Conservation (phyloP, 345 rosid species). For the Euphorbia tirucalli region DNA sequence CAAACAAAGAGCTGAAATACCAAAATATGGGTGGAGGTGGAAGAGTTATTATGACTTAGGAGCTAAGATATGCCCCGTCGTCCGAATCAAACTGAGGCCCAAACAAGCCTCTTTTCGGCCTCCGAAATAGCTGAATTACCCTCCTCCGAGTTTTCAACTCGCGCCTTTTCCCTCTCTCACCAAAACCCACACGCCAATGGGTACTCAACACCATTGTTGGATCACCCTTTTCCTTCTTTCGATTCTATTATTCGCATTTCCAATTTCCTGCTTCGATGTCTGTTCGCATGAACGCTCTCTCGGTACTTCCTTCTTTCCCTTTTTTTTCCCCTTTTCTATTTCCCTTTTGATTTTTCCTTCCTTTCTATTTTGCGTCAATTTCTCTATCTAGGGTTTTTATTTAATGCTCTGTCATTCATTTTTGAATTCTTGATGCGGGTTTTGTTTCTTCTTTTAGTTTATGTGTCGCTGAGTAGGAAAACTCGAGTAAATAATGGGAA, state of each 20-base stretch:
- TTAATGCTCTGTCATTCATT: background rate
- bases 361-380: background rate
- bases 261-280: conserved; percentile 20
- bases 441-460: background rate
- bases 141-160: conserved; percentile 31
- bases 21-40: too few species aligned
- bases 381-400: conserved; percentile 38
- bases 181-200: conserved; percentile 34
- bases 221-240: conserved; percentile 29
- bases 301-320: conserved; percentile 32
- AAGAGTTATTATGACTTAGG: too few species aligned
- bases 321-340: background rate
- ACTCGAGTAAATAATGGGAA: background rate
- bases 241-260: conserved; percentile 30
- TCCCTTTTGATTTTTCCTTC: background rate
- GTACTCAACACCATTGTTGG: conserved; percentile 22
- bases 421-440: background rate
- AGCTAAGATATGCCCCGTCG: too few species aligned
- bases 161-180: conserved; percentile 24
- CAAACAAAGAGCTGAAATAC: too few species aligned
- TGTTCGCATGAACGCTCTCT: conserved; percentile 37
- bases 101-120: too few species aligned
- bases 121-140: conserved; percentile 37
- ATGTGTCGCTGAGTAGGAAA: background rate
- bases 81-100: too few species aligned